Conservation (phyloP, 1,284 basidiomycete species). For the Cerioporus squamosus region DNA sequence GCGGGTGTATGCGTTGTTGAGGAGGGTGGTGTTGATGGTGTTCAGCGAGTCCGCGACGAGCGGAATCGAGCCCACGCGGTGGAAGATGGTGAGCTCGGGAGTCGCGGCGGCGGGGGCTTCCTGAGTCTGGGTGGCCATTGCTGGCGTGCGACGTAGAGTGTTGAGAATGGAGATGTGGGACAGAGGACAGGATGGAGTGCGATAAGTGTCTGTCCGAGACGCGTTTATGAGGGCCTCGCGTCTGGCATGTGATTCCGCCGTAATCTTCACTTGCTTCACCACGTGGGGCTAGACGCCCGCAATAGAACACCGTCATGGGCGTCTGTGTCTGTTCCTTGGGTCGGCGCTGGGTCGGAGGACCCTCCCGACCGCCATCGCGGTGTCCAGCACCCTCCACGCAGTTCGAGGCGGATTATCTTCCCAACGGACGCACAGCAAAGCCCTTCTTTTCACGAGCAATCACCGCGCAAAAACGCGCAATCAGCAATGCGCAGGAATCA, state of each 20-base stretch:
- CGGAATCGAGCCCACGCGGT: slow-evolving; percentile 70
- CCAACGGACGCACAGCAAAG: not conserved
- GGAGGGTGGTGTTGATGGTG: slow-evolving; percentile 61
- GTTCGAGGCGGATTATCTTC: not conserved
- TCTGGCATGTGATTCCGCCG: slow-evolving; percentile 28
- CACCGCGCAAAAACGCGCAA: slow-evolving; percentile 26
- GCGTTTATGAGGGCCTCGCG: slow-evolving; percentile 18
- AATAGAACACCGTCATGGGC: slow-evolving; percentile 63
- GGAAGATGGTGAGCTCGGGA: slow-evolving; percentile 63
- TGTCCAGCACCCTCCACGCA: not conserved
- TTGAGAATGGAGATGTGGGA: slow-evolving; percentile 3
- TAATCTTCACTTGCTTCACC: slow-evolving; percentile 41
- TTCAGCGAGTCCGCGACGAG: slow-evolving; percentile 65
- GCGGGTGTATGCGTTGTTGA: slow-evolving; percentile 62
- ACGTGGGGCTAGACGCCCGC: slow-evolving; percentile 32
- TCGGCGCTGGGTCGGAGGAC: not conserved
- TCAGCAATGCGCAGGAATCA: slow-evolving; percentile 50
- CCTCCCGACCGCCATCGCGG: slow-evolving; percentile 1
- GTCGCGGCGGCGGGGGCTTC: slow-evolving; percentile 31
- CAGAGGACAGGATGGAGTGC: slow-evolving; percentile 9
- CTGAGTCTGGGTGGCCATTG: slow-evolving; percentile 49
- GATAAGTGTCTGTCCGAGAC: slow-evolving; percentile 18
- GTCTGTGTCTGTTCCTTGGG: slow-evolving; percentile 37
- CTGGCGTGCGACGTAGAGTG: slow-evolving; percentile 15
- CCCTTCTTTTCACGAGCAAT: not conserved